phyloP scores from a whole-genome alignment of 2,329 filamentous ascomycete species.

The Aspergillus glaucus region DNA sequence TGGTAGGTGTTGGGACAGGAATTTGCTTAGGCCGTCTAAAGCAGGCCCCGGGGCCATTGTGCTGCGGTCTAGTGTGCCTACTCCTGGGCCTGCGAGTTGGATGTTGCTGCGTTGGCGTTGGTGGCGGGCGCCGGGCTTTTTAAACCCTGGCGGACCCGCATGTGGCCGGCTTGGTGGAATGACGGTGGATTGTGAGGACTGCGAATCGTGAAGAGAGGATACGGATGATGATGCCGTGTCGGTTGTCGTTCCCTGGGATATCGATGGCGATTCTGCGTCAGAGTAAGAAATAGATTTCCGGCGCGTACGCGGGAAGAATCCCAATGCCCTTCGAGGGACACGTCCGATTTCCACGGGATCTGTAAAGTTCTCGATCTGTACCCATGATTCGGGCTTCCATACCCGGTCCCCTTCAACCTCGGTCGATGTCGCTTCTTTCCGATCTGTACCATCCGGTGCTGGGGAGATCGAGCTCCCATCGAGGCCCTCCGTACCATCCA shows the following conservation, averaged over 20 bases:
- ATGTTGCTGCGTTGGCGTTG: conserved; percentile 36
- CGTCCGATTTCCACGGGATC: conserved; percentile 79
- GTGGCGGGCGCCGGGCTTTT: conserved; percentile 33
- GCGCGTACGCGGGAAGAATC: conserved; percentile 84
- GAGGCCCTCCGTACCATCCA: conserved; percentile 24
- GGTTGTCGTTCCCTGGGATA: conserved; percentile 14
- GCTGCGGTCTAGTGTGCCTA: conserved; percentile 68
- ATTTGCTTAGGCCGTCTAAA: conserved; percentile 74
- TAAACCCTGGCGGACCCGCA: conserved; percentile 19
- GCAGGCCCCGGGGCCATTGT: conserved; percentile 59
- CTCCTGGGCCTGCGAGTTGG: conserved; percentile 77
- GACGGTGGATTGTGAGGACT: conserved; percentile 18
- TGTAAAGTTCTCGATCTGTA: conserved; percentile 65
- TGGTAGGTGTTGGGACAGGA: conserved; percentile 77
- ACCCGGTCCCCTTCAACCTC: conserved; percentile 55
- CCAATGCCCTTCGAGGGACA: conserved; percentile 70
- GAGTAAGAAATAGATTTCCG: conserved; percentile 69
- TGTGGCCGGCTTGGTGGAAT: conserved; percentile 22
- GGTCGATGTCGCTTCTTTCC: conserved; percentile 13
- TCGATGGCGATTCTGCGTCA: conserved; percentile 48
- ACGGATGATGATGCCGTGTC: conserved; percentile 23
- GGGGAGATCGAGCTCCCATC: conserved; percentile 31
- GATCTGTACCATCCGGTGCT: conserved; percentile 3
- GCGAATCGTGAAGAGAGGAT: conserved; percentile 20
- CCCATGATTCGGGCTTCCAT: conserved; percentile 88